Evolutionary conservation across 2,329 filamentous ascomycete genomes (phyloP), one percentile per base, ranked within the genome.

Genomic region (Tolypocladium cylindrosporum): DNA sequence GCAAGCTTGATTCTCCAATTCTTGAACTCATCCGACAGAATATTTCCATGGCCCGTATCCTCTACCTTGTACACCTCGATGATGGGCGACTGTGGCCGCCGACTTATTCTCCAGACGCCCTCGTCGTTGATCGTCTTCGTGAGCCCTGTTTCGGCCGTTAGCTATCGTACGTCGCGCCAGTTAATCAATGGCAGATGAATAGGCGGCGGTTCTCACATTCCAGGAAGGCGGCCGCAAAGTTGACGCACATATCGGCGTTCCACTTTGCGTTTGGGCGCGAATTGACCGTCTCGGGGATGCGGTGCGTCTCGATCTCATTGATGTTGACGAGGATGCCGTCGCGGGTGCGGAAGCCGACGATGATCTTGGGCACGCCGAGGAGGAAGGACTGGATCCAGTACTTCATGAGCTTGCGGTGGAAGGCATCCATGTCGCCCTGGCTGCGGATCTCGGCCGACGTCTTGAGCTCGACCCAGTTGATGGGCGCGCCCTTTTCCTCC

Each of bases 321-420:
- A 95, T 69, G 14, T 83, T 79, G 54, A 80, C 79, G 27, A 99
- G 77, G 56, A 90, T 81, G 9, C 94, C 93, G 57, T 86, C 72
- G 21, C 72, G 83, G 40, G 83, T 86, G 54, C 94, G 86, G 70
- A 94, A 97, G 1, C 94, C 94, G 37, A 99, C 89, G 52, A 97
- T 85, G 63, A 99, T 90, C 64, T 87, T 94, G 0, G 91, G 91
- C 1, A 97, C 92, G 45, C 93, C 93, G 2, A 99, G 85, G 2
- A 99, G 79, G 68, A 96, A 99, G 0, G 90, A 96, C 72, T 97
- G 94, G 16, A 93, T 90, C 94, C 94, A 99, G 74, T 93, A 96
- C 68, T 95, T 95, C 73, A 96, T 83, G 57, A 97, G 80, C 71
- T 97, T 97, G 54, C 89, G 84, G 72, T 97, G 90, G 69, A 93